Evolutionary conservation across 1,139 yeast genomes (phyloP), one percentile per base, ranked within the genome.

Genomic region (Debaryomyces robertsiae): DNA sequence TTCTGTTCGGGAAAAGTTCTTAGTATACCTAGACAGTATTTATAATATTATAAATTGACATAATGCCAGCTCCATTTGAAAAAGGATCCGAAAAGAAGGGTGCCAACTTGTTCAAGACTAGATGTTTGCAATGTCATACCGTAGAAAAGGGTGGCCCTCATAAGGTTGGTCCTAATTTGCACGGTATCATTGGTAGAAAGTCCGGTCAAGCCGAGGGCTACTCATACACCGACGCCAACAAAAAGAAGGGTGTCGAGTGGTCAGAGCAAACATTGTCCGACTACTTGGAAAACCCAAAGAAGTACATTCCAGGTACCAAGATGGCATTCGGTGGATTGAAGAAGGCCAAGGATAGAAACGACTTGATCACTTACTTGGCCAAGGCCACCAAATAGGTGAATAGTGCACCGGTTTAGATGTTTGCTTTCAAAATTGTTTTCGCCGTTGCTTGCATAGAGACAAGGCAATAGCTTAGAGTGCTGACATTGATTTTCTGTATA

Each of bases 321-420:
- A 93, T 93, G 98, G 98, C 98, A 54, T 93, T 93, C 63, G 98
- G 97, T 77, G 98, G 98, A 77, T 84, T 93, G 74, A 93, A 93
- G 93, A 93, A 93, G 83, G 83, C 91, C 55, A 93, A 90, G 86
- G 98, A 93, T 81, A 89, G 98, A 84, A 87, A 89, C 76, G 98
- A 93, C 70, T 79, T 93, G 71, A 75, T 93, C 62, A 81, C 98
- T 59, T 93, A 89, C 86, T 82, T 91, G 77, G 79, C 76, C 58
- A 69, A 70, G 50, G 95, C 96, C 54, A 75, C 88, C 69, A 81
- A 81, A 72, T 81, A 80, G 72, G 41, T 39, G 17, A 38, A 30
- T 30, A 19, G 29, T 32, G 24, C 24, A 29, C 27, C n/a, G n/a
- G 31, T 36, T 25, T 25, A 10, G 28, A 19, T 19, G 22, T 19